Percentiles rank a stretch among this genome's conserved stretches.
Conservation (phyloP, 306 rosid genomes). For the Quillaja saponaria region DNA sequence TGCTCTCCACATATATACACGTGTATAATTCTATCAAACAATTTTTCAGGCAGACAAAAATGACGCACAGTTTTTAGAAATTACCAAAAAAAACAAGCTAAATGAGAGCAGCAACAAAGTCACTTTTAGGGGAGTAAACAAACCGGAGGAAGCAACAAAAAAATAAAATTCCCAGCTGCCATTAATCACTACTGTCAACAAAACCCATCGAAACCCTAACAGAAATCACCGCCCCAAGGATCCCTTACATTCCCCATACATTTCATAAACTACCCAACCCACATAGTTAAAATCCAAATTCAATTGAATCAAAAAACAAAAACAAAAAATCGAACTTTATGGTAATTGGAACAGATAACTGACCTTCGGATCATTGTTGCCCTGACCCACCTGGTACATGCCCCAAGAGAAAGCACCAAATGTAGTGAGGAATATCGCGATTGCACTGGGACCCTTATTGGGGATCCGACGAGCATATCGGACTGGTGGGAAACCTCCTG, state of each 20-base stretch:
- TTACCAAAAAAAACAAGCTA: too few species aligned
- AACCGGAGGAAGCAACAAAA: too few species aligned
- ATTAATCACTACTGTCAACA: background rate
- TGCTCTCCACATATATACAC: too few species aligned
- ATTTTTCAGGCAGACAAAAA: too few species aligned
- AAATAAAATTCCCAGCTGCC: background rate
- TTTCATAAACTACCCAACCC: background rate
- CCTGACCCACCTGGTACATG: conserved; percentile 97
- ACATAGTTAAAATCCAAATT: background rate
- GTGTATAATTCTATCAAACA: too few species aligned
- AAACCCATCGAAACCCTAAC: conserved; percentile 1
- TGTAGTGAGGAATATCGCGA: conserved; percentile 73
- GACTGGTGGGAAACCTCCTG: conserved; percentile 95
- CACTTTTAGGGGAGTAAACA: too few species aligned
- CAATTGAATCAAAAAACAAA: background rate
- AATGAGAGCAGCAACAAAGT: too few species aligned
- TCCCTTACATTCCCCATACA: background rate
- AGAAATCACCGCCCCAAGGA: background rate
- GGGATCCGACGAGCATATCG: conserved; percentile 99
- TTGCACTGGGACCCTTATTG: conserved; percentile 81
- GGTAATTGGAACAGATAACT: background rate
- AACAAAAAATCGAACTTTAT: background rate
- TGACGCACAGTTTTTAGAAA: too few species aligned
- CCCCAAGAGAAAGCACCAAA: conserved; percentile 94
- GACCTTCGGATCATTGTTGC: conserved; percentile 96